Conservation (phyloP, 305 asterid genomes). For the Petunia hybrid region DNA sequence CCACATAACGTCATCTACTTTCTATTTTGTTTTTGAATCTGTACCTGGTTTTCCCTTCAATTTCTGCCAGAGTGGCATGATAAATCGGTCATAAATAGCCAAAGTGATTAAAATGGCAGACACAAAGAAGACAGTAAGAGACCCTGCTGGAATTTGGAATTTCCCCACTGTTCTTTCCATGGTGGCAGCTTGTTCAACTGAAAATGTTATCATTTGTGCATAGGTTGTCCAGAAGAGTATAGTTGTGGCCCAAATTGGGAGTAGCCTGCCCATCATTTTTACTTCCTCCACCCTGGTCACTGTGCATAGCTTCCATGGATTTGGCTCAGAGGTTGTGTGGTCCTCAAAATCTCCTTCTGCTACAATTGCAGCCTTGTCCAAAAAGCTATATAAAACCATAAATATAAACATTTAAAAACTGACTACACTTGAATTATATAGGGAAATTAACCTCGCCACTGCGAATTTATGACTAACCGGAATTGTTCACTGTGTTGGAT, state of each 20-base stretch:
- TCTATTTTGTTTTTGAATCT: background rate
- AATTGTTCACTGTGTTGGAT: constrained; percentile 48
- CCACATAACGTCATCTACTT: background rate
- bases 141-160: constrained; percentile 52
- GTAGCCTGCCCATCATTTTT: constrained; percentile 51
- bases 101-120: constrained; percentile 45
- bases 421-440: too few relatives aligned
- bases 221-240: constrained; percentile 52
- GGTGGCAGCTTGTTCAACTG: constrained; percentile 53
- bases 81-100: constrained; percentile 45
- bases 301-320: constrained; percentile 48
- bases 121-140: constrained; percentile 51
- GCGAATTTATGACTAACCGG: constrained; percentile 29
- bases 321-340: constrained; percentile 23
- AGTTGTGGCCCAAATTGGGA: constrained; percentile 56
- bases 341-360: constrained; percentile 40
- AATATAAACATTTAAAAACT: background rate
- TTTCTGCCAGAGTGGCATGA: constrained; percentile 45
- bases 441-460: too few relatives aligned
- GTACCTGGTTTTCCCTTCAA: constrained; percentile 52
- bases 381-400: constrained; percentile 32
- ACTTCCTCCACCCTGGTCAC: constrained; percentile 53
- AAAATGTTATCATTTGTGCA: constrained; percentile 55
- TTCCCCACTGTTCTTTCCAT: constrained; percentile 44
- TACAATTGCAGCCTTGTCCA: constrained; percentile 56